Conservation (phyloP, 2,329 filamentous ascomycete genomes). For the Orbilia brochopaga region DNA sequence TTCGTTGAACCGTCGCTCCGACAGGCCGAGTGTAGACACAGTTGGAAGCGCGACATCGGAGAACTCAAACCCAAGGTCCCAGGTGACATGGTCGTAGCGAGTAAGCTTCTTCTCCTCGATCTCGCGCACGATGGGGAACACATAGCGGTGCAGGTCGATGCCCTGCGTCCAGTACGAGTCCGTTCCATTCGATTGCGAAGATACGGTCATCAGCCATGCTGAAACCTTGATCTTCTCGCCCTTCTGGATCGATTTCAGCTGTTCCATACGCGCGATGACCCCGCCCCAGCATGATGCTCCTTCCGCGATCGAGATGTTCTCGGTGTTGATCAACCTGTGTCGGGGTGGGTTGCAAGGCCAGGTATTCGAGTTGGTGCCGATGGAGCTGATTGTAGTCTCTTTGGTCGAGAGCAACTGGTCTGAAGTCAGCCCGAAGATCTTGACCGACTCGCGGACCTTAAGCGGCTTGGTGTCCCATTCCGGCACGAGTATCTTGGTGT, state of each 20-base stretch:
- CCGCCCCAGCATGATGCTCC: slow-evolving; percentile 54
- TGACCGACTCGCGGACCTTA: slow-evolving; percentile 55
- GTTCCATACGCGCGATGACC: slow-evolving; percentile 53
- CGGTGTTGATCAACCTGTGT: slow-evolving; percentile 55
- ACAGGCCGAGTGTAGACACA: slow-evolving; percentile 54
- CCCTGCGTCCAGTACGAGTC: slow-evolving; percentile 56
- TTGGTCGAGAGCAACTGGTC: slow-evolving; percentile 55
- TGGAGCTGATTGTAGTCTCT: slow-evolving; percentile 54
- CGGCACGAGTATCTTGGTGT: slow-evolving; percentile 53
- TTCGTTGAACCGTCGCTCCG: slow-evolving; percentile 53
- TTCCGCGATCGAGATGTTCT: slow-evolving; percentile 55
- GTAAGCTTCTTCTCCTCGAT: slow-evolving; percentile 51
- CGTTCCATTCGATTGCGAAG: slow-evolving; percentile 54
- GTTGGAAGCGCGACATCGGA: slow-evolving; percentile 54
- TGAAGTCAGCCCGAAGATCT: slow-evolving; percentile 53
- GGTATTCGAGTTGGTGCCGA: slow-evolving; percentile 55
- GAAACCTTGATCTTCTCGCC: slow-evolving; percentile 53
- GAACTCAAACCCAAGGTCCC: slow-evolving; percentile 55
- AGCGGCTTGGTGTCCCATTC: slow-evolving; percentile 55
- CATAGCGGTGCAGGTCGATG: slow-evolving; percentile 54
- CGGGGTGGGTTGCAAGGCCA: slow-evolving; percentile 55
- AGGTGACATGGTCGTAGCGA: slow-evolving; percentile 45
- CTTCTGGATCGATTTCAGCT: slow-evolving; percentile 50
- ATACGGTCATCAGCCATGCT: slow-evolving; percentile 55
- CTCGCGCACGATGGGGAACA: slow-evolving; percentile 54